phyloP scores from a whole-genome alignment of 148 eudicot species.

The Heliosperma pusillum region DNA sequence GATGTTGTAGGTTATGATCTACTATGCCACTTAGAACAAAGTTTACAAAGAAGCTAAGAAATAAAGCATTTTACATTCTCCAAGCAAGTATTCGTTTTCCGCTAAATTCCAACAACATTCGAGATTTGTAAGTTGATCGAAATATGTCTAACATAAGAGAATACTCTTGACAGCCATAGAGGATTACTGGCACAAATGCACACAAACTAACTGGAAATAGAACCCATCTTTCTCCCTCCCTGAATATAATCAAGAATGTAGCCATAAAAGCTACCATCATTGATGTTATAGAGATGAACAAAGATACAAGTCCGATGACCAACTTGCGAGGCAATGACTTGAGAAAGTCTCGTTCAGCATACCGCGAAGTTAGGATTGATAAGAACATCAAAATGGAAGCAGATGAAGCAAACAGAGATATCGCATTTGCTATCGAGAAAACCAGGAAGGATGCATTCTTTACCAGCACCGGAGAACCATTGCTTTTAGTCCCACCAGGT shows the following conservation, averaged over 20 bases:
- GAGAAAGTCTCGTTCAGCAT: slow-evolving; percentile 19
- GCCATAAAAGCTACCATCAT: slow-evolving; percentile 32
- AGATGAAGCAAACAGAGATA: slow-evolving; percentile 20
- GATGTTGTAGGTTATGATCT: no score
- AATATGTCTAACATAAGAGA: slow-evolving; percentile 24
- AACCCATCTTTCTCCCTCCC: not conserved
- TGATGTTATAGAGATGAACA: slow-evolving; percentile 20
- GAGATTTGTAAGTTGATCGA: slow-evolving; percentile 14
- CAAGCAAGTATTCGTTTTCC: slow-evolving; percentile 9
- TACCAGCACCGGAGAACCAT: not conserved
- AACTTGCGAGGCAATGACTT: slow-evolving; percentile 23
- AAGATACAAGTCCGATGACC: slow-evolving; percentile 14
- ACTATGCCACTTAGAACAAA: no score
- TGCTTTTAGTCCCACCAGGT: slow-evolving; percentile 21
- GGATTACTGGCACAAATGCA: slow-evolving; percentile 17
- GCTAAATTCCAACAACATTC: slow-evolving; percentile 14
- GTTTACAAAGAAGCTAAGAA: no score
- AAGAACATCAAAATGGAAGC: slow-evolving; percentile 26
- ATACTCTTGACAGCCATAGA: slow-evolving; percentile 19
- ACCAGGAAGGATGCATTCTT: slow-evolving; percentile 12
- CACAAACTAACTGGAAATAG: slow-evolving; percentile 8
- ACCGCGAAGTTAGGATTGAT: slow-evolving; percentile 26
- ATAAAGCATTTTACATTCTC: not conserved
- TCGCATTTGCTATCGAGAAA: slow-evolving; percentile 21
- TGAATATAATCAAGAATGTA: slow-evolving; percentile 20